Evolutionary conservation across 768 basidiomycete species (phyloP).

Genomic region (Ramaria sp.): DNA sequence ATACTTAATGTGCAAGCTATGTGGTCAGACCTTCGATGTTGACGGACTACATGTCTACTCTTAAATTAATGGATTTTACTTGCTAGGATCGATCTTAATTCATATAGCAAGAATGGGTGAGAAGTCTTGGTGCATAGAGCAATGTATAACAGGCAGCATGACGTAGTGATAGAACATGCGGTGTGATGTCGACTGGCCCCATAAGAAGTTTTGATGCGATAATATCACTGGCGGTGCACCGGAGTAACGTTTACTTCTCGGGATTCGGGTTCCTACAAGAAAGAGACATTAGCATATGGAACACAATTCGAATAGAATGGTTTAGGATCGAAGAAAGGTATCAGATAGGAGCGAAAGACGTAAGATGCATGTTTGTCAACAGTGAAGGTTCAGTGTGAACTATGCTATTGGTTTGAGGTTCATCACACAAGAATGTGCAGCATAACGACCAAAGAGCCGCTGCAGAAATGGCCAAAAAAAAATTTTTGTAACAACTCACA

Average conservation of each 20-base stretch:
- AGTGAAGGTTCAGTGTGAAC: slow-evolving; percentile 89
- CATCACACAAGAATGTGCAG: slow-evolving; percentile 33
- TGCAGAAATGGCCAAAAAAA: slow-evolving; percentile 1
- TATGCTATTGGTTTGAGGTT: slow-evolving; percentile 65
- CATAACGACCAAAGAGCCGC: neutral
- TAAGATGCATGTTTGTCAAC: slow-evolving; percentile 79
- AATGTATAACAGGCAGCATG: neutral
- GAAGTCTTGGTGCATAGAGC: neutral
- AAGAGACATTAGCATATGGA: neutral
- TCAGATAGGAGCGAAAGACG: slow-evolving; percentile 99
- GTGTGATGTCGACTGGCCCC: neutral
- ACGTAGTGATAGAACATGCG: neutral
- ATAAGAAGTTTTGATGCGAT: neutral
- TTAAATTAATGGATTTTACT: too few relatives aligned
- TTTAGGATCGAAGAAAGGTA: slow-evolving; percentile 15
- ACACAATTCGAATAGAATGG: neutral
- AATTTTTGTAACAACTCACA: slow-evolving; percentile 51
- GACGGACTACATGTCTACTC: too few relatives aligned
- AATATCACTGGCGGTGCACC: neutral
- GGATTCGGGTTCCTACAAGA: slow-evolving; percentile 49
- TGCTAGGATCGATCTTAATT: too few relatives aligned
- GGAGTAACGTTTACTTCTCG: slow-evolving; percentile 36
- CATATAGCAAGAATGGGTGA: too few relatives aligned
- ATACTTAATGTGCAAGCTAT: neutral
- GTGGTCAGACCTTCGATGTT: neutral